Percentiles rank a stretch among this genome's conserved stretches.
Conservation (phyloP, 768 basidiomycete genomes). For the Amanita rimosa region DNA sequence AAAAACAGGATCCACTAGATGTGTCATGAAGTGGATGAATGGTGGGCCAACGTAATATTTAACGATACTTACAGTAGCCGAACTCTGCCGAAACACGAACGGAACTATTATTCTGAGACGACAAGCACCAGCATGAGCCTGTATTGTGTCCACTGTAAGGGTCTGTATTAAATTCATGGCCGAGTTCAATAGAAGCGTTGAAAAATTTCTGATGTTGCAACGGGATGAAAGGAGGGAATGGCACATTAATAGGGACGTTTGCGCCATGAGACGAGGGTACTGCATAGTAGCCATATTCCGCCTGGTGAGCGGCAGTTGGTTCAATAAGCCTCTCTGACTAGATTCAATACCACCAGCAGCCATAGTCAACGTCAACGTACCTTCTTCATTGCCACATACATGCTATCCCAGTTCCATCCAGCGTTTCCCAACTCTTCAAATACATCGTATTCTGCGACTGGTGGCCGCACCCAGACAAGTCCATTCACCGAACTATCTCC, state of each 20-base stretch:
- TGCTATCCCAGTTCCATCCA: constrained; percentile 12
- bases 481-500: constrained; percentile 25
- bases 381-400: constrained; percentile 13
- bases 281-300: constrained; percentile 15
- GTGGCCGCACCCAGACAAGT: constrained; percentile 21
- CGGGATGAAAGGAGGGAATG: constrained; percentile 19
- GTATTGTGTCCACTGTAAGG: constrained; percentile 18
- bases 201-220: constrained; percentile 20
- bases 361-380: background rate
- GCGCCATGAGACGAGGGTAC: constrained; percentile 14
- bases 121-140: constrained; percentile 17
- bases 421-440: constrained; percentile 9
- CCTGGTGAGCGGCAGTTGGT: constrained; percentile 11
- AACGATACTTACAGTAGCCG: constrained; percentile 15
- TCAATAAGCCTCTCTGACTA: constrained; percentile 18
- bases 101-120: constrained; percentile 14
- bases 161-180: constrained; percentile 19
- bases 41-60: too few relatives aligned
- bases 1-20: constrained; percentile 17
- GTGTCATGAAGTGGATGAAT: too few relatives aligned
- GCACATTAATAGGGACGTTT: constrained; percentile 17
- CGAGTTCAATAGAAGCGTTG: constrained; percentile 19
- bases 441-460: constrained; percentile 10
- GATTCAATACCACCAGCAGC: background rate
- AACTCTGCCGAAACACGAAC: constrained; percentile 20